Conservation (phyloP, 768 basidiomycete species). For the Trametes gibbosa region DNA sequence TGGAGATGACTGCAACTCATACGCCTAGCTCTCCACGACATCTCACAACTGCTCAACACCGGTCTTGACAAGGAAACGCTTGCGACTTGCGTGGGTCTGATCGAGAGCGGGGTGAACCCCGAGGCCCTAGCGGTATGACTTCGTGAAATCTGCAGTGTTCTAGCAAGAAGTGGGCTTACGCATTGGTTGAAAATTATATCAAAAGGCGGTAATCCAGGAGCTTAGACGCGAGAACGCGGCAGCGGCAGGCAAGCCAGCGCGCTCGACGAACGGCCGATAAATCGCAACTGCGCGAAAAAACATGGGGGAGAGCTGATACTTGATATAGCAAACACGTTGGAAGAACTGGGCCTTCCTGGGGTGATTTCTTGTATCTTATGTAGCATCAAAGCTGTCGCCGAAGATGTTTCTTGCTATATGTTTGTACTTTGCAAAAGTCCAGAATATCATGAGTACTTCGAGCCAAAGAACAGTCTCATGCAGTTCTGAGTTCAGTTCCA, state of each 20-base stretch:
- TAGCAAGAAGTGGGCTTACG: no score
- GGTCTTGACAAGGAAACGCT: constrained; percentile 87
- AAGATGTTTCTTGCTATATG: no score
- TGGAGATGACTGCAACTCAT: neutral
- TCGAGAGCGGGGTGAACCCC: constrained; percentile 89
- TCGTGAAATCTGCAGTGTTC: neutral
- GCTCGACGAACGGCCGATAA: constrained; percentile 30
- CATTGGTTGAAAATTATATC: no score
- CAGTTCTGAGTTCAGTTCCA: no score
- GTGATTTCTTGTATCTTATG: no score
- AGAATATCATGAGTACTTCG: no score
- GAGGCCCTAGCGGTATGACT: constrained; percentile 81
- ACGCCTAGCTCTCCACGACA: constrained; percentile 75
- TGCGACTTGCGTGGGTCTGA: constrained; percentile 89
- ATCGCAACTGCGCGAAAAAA: neutral
- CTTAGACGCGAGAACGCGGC: constrained; percentile 66
- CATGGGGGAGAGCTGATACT: neutral
- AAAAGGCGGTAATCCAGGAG: constrained; percentile 80
- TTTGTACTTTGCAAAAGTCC: no score
- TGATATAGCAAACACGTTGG: neutral
- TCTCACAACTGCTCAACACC: constrained; percentile 86
- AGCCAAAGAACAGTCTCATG: no score
- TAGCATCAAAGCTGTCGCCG: no score
- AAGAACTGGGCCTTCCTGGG: no score
- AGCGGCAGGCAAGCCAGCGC: constrained; percentile 29